A percentile compares a stretch with the other conserved stretches of the same genome.
Evolutionary conservation across 331 rosid genomes (phyloP).

Genomic region (Malus hybrid): DNA sequence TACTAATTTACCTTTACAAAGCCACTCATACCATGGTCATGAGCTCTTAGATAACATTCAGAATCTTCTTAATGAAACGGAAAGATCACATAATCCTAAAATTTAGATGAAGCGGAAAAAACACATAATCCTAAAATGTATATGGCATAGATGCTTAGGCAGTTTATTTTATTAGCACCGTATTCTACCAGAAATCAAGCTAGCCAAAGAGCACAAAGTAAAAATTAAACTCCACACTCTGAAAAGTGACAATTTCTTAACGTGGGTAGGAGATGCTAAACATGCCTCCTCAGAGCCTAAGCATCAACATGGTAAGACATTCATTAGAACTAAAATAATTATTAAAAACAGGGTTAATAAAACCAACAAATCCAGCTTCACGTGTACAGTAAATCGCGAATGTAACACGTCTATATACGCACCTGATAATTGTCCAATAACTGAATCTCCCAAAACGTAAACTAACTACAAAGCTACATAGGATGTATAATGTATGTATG

Average conservation of each 20-base stretch:
- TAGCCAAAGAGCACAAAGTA: not conserved
- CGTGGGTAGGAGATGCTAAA: not conserved
- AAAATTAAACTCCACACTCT: not conserved
- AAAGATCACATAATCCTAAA: not conserved
- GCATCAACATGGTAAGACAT: not conserved
- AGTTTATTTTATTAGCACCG: not conserved
- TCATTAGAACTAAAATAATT: not conserved
- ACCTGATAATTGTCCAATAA: not conserved
- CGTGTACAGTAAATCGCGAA: not conserved
- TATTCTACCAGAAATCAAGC: not conserved
- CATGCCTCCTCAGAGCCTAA: not conserved
- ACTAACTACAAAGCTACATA: not conserved
- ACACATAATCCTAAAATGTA: not conserved
- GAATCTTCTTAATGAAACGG: not conserved
- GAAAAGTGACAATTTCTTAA: not conserved
- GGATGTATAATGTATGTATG: not conserved
- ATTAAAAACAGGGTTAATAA: not conserved
- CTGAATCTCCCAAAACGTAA: not conserved
- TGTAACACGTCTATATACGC: not conserved
- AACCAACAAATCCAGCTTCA: not conserved
- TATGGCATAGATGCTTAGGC: not conserved
- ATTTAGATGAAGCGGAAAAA: not conserved
- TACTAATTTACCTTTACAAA: not conserved
- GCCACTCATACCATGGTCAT: not conserved
- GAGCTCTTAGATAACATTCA: not conserved